These are phyloP conservation scores for Peronosclerospora sorghi DNA, from an alignment of 352 stramenopile genomes.

Conservation along the genomic window DNA sequence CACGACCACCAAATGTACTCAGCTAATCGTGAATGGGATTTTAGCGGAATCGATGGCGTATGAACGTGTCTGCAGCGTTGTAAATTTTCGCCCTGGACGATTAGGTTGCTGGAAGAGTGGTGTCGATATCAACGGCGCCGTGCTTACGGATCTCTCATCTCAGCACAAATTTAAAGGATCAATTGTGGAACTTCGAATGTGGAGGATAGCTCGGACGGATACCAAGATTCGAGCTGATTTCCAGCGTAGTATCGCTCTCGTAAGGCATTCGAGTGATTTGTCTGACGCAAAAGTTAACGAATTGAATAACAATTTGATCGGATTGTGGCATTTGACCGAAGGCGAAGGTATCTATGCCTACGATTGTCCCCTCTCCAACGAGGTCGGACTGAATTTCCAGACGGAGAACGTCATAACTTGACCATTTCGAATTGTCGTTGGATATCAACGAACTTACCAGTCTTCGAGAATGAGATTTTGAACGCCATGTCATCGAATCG, in stretches of 20 bases:
- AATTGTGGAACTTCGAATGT: conserved; percentile 67
- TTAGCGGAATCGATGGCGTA: conserved; percentile 27
- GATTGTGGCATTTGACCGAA: conserved; percentile 69
- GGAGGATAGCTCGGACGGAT: conserved; percentile 29
- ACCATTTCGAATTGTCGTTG: conserved; percentile 62
- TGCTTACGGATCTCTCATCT: conserved; percentile 18
- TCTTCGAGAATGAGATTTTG: conserved; percentile 33
- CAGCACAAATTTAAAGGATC: conserved; percentile 65
- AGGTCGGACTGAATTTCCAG: conserved; percentile 3
- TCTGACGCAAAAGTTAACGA: conserved; percentile 4
- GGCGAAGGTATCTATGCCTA: conserved; percentile 56
- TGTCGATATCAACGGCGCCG: conserved; percentile 23
- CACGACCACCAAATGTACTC: conserved; percentile 8
- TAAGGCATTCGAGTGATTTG: conserved; percentile 6
- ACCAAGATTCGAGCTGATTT: conserved; percentile 49
- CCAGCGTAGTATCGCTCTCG: conserved; percentile 47
- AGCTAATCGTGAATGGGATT: conserved; percentile 50
- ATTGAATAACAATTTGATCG: conserved; percentile 24
- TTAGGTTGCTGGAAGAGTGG: conserved; percentile 69
- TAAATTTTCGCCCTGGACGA: conserved; percentile 43
- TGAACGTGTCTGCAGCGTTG: conserved; percentile 24
- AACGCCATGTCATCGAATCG: conserved; percentile 18
- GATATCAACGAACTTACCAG: conserved; percentile 41
- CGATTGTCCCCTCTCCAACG: conserved; percentile 21
- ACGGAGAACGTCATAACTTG: conserved; percentile 24